A percentile compares a stretch with the other conserved stretches of the same genome.
Evolutionary conservation across 306 rosid species (phyloP).

Genomic region (Trifolium fragiferum): DNA sequence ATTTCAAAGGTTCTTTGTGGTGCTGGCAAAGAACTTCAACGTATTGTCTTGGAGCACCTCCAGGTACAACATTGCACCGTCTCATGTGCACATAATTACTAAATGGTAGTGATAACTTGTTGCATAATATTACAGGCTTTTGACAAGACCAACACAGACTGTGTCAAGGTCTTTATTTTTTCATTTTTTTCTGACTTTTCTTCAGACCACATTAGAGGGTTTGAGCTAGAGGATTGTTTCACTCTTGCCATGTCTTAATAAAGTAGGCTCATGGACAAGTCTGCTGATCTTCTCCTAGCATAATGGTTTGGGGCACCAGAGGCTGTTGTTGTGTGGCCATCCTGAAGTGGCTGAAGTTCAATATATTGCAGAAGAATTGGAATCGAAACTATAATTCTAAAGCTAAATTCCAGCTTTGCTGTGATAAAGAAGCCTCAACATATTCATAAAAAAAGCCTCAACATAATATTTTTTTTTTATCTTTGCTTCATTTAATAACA

Average conservation of each 20-base stretch:
- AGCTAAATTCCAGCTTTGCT: slow-evolving; percentile 16
- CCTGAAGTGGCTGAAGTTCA: slow-evolving; percentile 23
- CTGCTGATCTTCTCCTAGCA: slow-evolving; percentile 25
- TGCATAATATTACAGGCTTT: slow-evolving; percentile 10
- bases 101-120: slow-evolving; percentile 18
- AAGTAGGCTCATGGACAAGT: slow-evolving; percentile 19
- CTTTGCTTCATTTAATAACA: slow-evolving; percentile 15
- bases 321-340: slow-evolving; percentile 25
- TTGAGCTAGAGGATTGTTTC: slow-evolving; percentile 31
- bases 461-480: slow-evolving; percentile 17
- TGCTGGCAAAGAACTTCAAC: slow-evolving; percentile 96
- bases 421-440: slow-evolving; percentile 16
- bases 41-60: slow-evolving; percentile 82
- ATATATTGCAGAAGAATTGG: slow-evolving; percentile 1
- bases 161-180: slow-evolving; percentile 25
- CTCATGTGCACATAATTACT: slow-evolving; percentile 25
- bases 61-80: slow-evolving; percentile 65
- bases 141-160: neutral
- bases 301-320: slow-evolving; percentile 25
- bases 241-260: slow-evolving; percentile 6
- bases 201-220: slow-evolving; percentile 3
- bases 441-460: slow-evolving; percentile 23
- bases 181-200: slow-evolving; percentile 22
- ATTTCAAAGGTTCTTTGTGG: slow-evolving; percentile 82
- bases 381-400: slow-evolving; percentile 19